Evolutionary conservation across 345 rosid species (phyloP).

Genomic region (Geranium brycei): DNA sequence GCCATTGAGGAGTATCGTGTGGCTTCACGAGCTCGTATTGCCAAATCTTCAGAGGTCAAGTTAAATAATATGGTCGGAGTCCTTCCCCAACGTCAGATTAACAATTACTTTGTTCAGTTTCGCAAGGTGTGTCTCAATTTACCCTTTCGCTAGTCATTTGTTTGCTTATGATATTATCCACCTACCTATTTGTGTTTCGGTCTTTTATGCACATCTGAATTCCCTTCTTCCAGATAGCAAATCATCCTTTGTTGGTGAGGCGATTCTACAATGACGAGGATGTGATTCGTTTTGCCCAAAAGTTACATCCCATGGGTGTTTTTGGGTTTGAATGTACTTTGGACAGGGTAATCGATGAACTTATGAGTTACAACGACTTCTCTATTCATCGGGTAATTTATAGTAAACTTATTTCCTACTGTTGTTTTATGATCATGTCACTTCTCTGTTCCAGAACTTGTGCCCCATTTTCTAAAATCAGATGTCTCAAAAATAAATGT

Average conservation of each 20-base stretch:
- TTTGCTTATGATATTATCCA: not conserved
- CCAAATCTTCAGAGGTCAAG: conserved; percentile 38
- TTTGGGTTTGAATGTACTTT: conserved; percentile 82
- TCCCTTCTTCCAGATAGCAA: conserved; percentile 58
- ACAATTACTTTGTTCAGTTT: conserved; percentile 86
- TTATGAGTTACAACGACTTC: conserved; percentile 73
- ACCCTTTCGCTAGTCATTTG: not conserved
- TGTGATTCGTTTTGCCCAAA: conserved; percentile 58
- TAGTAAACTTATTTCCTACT: not conserved
- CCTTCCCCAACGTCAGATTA: conserved; percentile 78
- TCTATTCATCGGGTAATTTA: conserved; percentile 73
- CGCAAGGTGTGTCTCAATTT: conserved; percentile 47
- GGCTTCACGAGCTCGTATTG: conserved; percentile 54
- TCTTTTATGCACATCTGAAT: conserved; percentile 1
- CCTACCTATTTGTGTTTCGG: conserved; percentile 9
- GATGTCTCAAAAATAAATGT: too few relatives aligned
- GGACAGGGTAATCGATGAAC: conserved; percentile 71
- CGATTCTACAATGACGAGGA: conserved; percentile 68
- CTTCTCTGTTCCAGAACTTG: too few relatives aligned
- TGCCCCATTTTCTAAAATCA: too few relatives aligned
- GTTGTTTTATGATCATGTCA: not conserved
- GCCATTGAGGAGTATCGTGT: conserved; percentile 88
- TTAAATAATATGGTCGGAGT: conserved; percentile 31
- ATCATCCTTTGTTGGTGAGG: conserved; percentile 91
- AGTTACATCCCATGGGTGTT: conserved; percentile 69